A percentile compares a stretch with the other conserved stretches of the same genome.
Conservation (phyloP, 139 green algal species). For the Zygnema cylindricum region DNA sequence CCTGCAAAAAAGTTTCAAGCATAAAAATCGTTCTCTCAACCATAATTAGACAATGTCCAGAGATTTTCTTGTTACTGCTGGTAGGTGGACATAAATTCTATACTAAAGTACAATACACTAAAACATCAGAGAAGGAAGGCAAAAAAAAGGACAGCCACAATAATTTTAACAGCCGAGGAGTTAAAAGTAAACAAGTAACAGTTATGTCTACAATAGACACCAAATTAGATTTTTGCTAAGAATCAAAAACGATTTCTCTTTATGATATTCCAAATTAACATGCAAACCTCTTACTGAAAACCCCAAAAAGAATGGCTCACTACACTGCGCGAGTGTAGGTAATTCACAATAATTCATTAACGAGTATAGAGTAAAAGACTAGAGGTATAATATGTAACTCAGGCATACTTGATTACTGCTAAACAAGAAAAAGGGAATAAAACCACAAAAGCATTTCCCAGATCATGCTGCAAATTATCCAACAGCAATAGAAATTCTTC, state of each 20-base stretch:
- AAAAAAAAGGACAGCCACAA: background rate
- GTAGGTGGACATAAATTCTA: background rate
- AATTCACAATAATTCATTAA: background rate
- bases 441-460: background rate
- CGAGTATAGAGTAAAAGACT: background rate
- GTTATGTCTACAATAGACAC: too few relatives aligned
- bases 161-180: background rate
- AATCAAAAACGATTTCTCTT: too few relatives aligned
- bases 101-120: background rate
- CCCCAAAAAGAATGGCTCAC: background rate
- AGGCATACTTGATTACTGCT: background rate
- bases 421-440: background rate
- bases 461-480: too few relatives aligned
- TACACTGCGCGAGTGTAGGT: background rate
- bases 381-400: background rate
- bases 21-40: background rate
- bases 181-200: too few relatives aligned
- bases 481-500: background rate
- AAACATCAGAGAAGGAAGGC: background rate
- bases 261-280: background rate
- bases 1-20: conserved; percentile 2
- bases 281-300: background rate
- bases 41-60: background rate
- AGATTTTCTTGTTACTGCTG: background rate
- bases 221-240: too few relatives aligned